Base-by-base conservation (phyloP, 2,329 filamentous ascomycete genomes). In the Biscogniauxia sp. region DNA sequence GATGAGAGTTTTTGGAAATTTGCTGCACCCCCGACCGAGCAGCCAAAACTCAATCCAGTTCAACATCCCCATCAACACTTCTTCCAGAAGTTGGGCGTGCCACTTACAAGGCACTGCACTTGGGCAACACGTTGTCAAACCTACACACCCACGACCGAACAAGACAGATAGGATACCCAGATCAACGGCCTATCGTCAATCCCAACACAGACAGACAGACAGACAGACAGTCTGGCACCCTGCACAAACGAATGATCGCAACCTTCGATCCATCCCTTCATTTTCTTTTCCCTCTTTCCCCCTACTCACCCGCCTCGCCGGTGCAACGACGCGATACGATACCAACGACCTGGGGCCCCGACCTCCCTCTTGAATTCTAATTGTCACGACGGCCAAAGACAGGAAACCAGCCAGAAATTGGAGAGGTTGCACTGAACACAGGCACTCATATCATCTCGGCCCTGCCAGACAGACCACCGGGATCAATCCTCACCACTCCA, bases 341-440 rank as follows among this genome's bases (percentile, higher is more conserved):
- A 50, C 57, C 20, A 53, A 51, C 41, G 53, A 55, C 55, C 55
- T 58, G n/a, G 19, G 7, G 50, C 50, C 50, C 50, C 19, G 50
- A 19, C 50, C 50, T 20, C 50, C 19, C 20, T 25, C 50, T 20
- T 19, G 50, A 20, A 20, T 51, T 25, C 19, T 25, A 25, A 51
- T 45, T 45, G 32, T 55, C 53, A 60, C 60, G 59, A 52, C 58
- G 60, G 54, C 57, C 41, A 51, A 57, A 54, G 37, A 19, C 5
- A 25, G 45, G 13, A 59, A 53, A 59, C n/a, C 49, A 55, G 59
- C 53, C 51, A 61, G 64, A 62, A 68, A 66, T 61, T 64, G 56
- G 60, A 62, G 65, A 66, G 66, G 65, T 64, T 67, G 62, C 65
- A 60, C 61, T 63, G 54, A 59, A 63, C 57, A 62, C 56, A 51